Percentiles rank a stretch among this genome's conserved stretches.
phyloP scores from a whole-genome alignment of 345 rosid species.

The Lumnitzera littorea region DNA sequence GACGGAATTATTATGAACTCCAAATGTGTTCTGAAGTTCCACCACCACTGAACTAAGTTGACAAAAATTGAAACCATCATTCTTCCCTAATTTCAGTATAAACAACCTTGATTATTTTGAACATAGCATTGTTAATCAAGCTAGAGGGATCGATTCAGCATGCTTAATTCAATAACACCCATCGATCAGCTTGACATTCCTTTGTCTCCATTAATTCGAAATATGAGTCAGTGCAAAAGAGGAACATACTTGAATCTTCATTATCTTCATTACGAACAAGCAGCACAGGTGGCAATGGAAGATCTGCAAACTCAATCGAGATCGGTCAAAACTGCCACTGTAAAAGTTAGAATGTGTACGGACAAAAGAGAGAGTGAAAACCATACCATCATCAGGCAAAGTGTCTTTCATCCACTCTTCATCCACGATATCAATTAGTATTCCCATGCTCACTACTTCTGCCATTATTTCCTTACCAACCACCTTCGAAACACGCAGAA shows the following conservation, averaged over 20 bases:
- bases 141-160: too few relatives aligned
- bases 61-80: too few relatives aligned
- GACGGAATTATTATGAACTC: too few relatives aligned
- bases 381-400: conserved; percentile 77
- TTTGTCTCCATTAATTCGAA: too few relatives aligned
- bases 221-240: not conserved
- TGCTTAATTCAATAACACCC: too few relatives aligned
- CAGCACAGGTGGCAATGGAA: conserved; percentile 67
- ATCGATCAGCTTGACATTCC: too few relatives aligned
- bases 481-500: conserved; percentile 6
- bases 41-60: too few relatives aligned
- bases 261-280: conserved; percentile 69
- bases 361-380: not conserved
- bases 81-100: too few relatives aligned
- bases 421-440: conserved; percentile 84
- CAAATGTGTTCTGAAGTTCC: too few relatives aligned
- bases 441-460: conserved; percentile 51
- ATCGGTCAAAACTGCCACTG: not conserved
- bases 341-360: not conserved
- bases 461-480: conserved; percentile 32
- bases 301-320: conserved; percentile 42
- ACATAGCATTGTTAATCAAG: too few relatives aligned
- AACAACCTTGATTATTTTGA: too few relatives aligned
- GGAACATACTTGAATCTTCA: conserved; percentile 78
- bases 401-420: conserved; percentile 98